Percentiles rank a stretch among this genome's conserved stretches.
Evolutionary conservation across 2,329 filamentous ascomycete genomes (phyloP).

Genomic region (Aspergillus viridinutans): DNA sequence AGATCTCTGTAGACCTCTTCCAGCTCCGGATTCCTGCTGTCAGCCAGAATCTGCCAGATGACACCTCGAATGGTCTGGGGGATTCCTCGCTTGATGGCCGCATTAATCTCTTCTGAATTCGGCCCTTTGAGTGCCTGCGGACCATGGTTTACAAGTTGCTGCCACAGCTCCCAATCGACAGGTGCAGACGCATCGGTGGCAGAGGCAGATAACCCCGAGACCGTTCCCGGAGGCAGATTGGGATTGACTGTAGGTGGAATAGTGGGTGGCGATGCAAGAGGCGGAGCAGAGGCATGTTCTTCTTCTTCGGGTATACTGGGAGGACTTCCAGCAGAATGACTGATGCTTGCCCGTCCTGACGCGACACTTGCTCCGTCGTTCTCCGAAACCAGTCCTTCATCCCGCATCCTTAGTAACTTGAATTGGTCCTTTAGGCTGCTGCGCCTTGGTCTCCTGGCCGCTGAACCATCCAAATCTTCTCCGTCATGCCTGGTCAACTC

Average conservation of each 20-base stretch:
- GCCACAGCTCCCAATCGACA: conserved; percentile 99
- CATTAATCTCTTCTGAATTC: conserved; percentile 83
- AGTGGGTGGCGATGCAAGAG: conserved; percentile 37
- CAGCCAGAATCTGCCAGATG: conserved; percentile 94
- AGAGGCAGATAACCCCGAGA: conserved; percentile 71
- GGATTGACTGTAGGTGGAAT: conserved; percentile 63
- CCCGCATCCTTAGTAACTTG: conserved; percentile 69
- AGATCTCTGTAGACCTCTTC: conserved; percentile 84
- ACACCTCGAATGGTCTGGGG: conserved; percentile 95
- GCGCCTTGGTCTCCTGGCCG: conserved; percentile 47
- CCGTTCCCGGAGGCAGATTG: conserved; percentile 76
- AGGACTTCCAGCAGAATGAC: conserved; percentile 46
- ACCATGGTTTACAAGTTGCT: conserved; percentile 90
- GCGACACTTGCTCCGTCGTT: conserved; percentile 53
- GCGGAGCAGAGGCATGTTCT: conserved; percentile 32
- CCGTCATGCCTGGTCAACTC: conserved; percentile 74
- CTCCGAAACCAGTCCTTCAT: conserved; percentile 61
- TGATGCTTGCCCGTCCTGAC: conserved; percentile 40
- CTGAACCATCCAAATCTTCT: conserved; percentile 51
- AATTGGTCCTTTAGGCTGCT: conserved; percentile 74
- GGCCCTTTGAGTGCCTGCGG: conserved; percentile 82
- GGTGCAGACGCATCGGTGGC: conserved; percentile 60
- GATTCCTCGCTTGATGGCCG: conserved; percentile 87
- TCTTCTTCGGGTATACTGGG: conserved; percentile 46
- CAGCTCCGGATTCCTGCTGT: conserved; percentile 89